A percentile compares a stretch with the other conserved stretches of the same genome.
phyloP scores from a whole-genome alignment of 192 early-diverging fungal species.

The Powellomyces hirtus region DNA sequence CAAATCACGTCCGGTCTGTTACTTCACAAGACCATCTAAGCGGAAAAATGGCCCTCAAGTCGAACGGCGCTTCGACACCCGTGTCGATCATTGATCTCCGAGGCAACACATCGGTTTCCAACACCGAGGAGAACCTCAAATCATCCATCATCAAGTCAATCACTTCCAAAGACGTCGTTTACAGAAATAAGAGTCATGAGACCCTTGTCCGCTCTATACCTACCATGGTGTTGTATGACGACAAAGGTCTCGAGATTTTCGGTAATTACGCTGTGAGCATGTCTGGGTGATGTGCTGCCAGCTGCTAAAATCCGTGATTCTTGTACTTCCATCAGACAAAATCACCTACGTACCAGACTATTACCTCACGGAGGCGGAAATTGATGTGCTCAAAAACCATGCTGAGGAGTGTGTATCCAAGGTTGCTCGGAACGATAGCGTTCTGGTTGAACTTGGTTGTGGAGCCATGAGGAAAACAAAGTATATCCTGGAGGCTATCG shows the following conservation, averaged over 20 bases:
- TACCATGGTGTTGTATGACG: constrained; percentile 83
- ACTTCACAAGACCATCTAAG: no score
- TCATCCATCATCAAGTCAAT: constrained; percentile 24
- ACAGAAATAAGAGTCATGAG: neutral
- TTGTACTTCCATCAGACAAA: constrained; percentile 86
- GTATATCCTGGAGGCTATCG: constrained; percentile 73
- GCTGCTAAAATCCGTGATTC: no score
- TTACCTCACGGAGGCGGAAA: constrained; percentile 84
- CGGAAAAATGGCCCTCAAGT: no score
- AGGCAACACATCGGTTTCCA: constrained; percentile 29
- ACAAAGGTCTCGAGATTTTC: constrained; percentile 74
- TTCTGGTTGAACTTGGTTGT: constrained; percentile 84
- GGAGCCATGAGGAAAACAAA: constrained; percentile 89
- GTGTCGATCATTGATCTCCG: constrained; percentile 37
- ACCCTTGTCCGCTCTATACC: constrained; percentile 59
- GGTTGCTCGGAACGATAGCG: constrained; percentile 63
- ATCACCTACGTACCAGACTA: constrained; percentile 86
- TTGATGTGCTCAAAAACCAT: constrained; percentile 69
- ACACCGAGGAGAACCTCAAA: constrained; percentile 32
- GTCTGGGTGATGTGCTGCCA: no score
- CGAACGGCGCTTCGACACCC: no score
- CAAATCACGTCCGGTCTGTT: neutral
- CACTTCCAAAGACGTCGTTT: constrained; percentile 14
- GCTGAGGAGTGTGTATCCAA: constrained; percentile 60
- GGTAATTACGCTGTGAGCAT: no score